These are phyloP conservation scores for Castanea sativa DNA, from an alignment of 306 rosid species.

Conservation along the genomic window DNA sequence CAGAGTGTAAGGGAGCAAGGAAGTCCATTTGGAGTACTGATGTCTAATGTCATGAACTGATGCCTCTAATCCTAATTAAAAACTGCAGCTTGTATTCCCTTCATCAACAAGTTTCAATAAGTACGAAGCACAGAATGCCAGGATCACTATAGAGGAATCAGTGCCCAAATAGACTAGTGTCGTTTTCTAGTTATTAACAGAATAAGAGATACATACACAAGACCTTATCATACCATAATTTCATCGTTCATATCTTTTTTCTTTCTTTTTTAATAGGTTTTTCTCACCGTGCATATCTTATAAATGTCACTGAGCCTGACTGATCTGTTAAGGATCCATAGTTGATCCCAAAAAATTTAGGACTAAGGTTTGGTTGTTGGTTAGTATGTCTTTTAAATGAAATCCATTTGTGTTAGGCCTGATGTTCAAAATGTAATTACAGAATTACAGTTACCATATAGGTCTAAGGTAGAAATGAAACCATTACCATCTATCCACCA, in stretches of 20 bases:
- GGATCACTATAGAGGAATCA: background rate
- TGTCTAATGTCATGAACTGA: background rate
- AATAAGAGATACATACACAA: background rate
- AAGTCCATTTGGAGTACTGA: background rate
- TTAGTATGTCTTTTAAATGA: background rate
- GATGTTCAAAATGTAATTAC: background rate
- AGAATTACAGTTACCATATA: background rate
- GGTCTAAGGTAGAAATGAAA: background rate
- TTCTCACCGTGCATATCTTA: background rate
- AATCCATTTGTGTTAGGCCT: background rate
- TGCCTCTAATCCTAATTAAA: background rate
- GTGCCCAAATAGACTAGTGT: background rate
- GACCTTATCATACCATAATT: background rate
- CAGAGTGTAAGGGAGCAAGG: conserved; percentile 13
- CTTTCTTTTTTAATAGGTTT: too few relatives aligned
- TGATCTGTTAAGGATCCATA: too few relatives aligned
- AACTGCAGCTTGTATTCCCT: too few relatives aligned
- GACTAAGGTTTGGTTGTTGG: too few relatives aligned
- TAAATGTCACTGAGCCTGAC: background rate
- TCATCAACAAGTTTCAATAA: too few relatives aligned
- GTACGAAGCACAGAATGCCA: too few relatives aligned
- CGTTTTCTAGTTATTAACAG: background rate
- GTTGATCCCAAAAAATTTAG: too few relatives aligned
- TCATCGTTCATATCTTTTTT: background rate
- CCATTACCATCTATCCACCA: background rate